Evolutionary conservation across 352 stramenopile genomes (phyloP).

Genomic region (Phytophthora multivora): DNA sequence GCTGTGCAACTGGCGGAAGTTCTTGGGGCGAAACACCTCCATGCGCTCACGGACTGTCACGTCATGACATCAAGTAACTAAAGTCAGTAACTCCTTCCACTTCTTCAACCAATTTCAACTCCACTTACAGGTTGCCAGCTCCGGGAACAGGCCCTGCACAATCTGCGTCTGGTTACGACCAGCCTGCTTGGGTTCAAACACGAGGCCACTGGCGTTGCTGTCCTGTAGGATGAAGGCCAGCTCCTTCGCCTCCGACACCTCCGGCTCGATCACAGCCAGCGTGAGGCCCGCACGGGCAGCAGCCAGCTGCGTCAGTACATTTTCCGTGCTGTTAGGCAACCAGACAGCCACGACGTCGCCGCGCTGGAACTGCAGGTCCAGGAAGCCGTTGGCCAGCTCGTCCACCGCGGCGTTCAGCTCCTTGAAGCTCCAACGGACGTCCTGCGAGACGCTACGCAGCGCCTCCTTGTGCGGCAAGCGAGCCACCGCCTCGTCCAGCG

Average conservation of each 20-base stretch:
- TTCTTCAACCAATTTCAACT: background rate
- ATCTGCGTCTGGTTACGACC: constrained; percentile 77
- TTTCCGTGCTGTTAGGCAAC: constrained; percentile 86
- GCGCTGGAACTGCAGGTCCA: constrained; percentile 70
- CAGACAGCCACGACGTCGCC: constrained; percentile 82
- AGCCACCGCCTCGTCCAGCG: constrained; percentile 76
- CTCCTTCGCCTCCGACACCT: constrained; percentile 74
- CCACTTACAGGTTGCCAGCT: constrained; percentile 73
- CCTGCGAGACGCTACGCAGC: constrained; percentile 82
- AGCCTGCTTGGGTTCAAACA: constrained; percentile 87
- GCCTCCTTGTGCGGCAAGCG: constrained; percentile 88
- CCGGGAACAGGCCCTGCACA: constrained; percentile 73
- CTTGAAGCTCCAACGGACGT: constrained; percentile 87
- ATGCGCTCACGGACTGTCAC: constrained; percentile 53
- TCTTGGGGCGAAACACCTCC: constrained; percentile 78
- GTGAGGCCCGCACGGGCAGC: constrained; percentile 85
- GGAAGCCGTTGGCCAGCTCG: constrained; percentile 79
- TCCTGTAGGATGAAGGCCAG: constrained; percentile 86
- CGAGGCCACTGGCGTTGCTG: constrained; percentile 72
- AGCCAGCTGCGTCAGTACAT: constrained; percentile 82
- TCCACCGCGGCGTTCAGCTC: constrained; percentile 78
- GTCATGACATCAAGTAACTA: constrained; percentile 1
- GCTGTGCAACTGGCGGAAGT: constrained; percentile 82
- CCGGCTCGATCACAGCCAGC: constrained; percentile 79
- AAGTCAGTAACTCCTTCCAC: background rate